Base-by-base conservation (phyloP, 768 basidiomycete species). In the Antrodiella citrinella region DNA sequence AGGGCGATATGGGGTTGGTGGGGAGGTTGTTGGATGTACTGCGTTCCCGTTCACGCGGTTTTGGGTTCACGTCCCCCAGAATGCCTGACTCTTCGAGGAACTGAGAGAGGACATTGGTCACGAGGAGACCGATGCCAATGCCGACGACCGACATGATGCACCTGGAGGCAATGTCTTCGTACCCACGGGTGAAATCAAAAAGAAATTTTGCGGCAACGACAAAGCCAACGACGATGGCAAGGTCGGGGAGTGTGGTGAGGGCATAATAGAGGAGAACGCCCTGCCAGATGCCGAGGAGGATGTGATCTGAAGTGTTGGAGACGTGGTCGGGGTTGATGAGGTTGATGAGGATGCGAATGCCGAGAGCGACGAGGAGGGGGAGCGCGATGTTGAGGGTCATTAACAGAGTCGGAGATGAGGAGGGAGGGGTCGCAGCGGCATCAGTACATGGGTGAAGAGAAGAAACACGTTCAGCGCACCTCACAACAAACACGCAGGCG, bases 261-360 rank as follows among this genome's bases (percentile, higher is more conserved):
- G 82, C 72, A 59, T 78, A 83, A 59, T 87, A 83, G 47, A 91
- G 70, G 21, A 77, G 82, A 55, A 86, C 78, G 45, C 87, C 87
- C 64, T 88, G 84, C 75, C 84, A 81, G 57, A 82, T 74, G 46
- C 87, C 87, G 46, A 77, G 67, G 50, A 91, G 78, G 61, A 88
- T 67, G 58, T 74, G 72, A 59, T 85, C 78, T 52, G 76, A 75
- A 39, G 82, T 64, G 56, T 77, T 67, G 22, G 76, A 54, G 19
- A 62, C 58, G 58, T 52, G 54, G 23, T 64, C 51, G 69, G 70
- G 54, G 68, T 69, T 54, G 72, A 77, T 55, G 80, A 61, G 65
- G 68, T 86, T 81, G 56, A 86, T 67, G 48, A 80, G 65, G 49
- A 90, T 77, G 53, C 87, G 85, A 44, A 81, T 81, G 56, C 84